Conservation (phyloP, 306 rosid species). For the Sechiopsis laciniata region DNA sequence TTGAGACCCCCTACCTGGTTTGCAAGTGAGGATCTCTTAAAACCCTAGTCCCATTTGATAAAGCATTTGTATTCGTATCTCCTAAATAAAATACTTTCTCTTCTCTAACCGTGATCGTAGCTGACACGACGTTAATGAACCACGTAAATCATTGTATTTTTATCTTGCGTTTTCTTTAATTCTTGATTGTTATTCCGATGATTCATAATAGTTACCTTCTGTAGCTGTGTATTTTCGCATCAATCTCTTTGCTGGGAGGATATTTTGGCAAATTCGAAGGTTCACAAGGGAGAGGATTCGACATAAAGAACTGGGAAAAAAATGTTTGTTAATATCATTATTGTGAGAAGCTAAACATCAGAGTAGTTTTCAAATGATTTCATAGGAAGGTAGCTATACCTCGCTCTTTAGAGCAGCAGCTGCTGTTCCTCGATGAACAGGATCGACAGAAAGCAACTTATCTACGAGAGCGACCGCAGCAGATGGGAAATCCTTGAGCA, state of each 20-base stretch:
- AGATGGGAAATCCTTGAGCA: conserved; percentile 62
- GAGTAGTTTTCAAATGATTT: conserved; percentile 4
- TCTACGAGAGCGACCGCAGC: conserved; percentile 63
- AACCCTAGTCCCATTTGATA: too few relatives aligned
- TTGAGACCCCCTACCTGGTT: too few relatives aligned
- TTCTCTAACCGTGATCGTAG: too few relatives aligned
- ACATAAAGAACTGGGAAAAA: conserved; percentile 59
- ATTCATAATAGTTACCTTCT: conserved; percentile 47
- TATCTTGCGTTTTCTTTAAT: too few relatives aligned
- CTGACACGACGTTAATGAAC: too few relatives aligned
- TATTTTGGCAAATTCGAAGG: conserved; percentile 82
- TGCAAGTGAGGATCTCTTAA: too few relatives aligned
- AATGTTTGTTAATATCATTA: neutral
- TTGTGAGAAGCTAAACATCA: neutral
- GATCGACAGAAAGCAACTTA: conserved; percentile 70
- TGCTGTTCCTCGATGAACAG: conserved; percentile 68
- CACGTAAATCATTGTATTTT: too few relatives aligned
- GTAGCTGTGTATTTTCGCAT: conserved; percentile 57
- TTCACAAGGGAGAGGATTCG: conserved; percentile 70
- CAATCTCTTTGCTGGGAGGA: conserved; percentile 93
- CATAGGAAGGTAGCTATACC: conserved; percentile 34
- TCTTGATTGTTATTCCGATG: too few relatives aligned
- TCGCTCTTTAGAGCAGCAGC: conserved; percentile 64
- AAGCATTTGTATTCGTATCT: too few relatives aligned
- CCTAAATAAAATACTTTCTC: too few relatives aligned